Evolutionary conservation across 306 rosid species (phyloP).

Genomic region (Quillaja saponaria): DNA sequence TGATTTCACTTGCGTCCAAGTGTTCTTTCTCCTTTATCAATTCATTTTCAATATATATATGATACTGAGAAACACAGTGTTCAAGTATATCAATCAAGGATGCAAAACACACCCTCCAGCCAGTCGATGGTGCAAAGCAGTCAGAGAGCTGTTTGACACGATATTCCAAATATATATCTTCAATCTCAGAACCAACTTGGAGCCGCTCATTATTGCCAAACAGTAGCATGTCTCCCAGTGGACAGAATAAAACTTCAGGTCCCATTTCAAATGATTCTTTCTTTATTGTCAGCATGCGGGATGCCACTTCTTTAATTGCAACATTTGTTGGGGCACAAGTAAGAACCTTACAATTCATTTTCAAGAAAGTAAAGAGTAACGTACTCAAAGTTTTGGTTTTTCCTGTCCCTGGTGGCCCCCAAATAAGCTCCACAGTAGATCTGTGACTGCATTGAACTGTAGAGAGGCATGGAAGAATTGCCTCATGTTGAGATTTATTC

Average conservation of each 20-base stretch:
- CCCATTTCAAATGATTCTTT: slow-evolving; percentile 28
- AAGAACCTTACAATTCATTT: slow-evolving; percentile 56
- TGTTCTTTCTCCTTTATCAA: slow-evolving; percentile 25
- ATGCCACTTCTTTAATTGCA: slow-evolving; percentile 67
- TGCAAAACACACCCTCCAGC: slow-evolving; percentile 58
- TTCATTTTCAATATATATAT: slow-evolving; percentile 52
- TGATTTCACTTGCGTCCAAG: not conserved
- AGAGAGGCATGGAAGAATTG: slow-evolving; percentile 51
- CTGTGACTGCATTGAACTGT: slow-evolving; percentile 33
- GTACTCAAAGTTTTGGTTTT: slow-evolving; percentile 64
- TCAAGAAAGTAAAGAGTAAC: slow-evolving; percentile 44
- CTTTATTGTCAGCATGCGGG: slow-evolving; percentile 52
- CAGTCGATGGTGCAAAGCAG: slow-evolving; percentile 49
- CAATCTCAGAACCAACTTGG: slow-evolving; percentile 49
- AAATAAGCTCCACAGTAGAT: slow-evolving; percentile 54
- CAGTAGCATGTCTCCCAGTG: slow-evolving; percentile 59
- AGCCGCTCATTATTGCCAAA: slow-evolving; percentile 74
- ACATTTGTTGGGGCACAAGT: slow-evolving; percentile 79
- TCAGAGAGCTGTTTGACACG: slow-evolving; percentile 47
- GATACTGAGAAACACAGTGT: slow-evolving; percentile 58
- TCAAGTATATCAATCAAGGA: slow-evolving; percentile 62
- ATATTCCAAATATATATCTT: slow-evolving; percentile 60
- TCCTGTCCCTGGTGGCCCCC: slow-evolving; percentile 94
- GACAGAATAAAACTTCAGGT: slow-evolving; percentile 31
- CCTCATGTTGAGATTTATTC: slow-evolving; percentile 61